Conservation (phyloP, 2,329 filamentous ascomycete species). For the Orbilia ellipsospora region DNA sequence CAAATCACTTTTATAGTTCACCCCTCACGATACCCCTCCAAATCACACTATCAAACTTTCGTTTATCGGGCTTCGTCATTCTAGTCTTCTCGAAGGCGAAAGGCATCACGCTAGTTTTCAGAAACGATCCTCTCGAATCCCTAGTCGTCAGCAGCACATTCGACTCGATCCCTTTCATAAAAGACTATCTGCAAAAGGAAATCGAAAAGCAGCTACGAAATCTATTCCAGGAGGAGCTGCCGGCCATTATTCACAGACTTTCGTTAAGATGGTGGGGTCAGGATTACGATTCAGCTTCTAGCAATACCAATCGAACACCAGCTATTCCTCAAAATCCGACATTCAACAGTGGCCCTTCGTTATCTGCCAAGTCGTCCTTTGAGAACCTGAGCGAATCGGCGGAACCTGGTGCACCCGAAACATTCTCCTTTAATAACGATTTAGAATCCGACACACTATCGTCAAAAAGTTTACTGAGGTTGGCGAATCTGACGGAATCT, state of each 20-base stretch:
- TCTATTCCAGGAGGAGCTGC: conserved; percentile 96
- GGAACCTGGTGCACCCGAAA: conserved; percentile 65
- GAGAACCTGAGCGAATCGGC: conserved; percentile 66
- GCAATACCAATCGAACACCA: conserved; percentile 45
- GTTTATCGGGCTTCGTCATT: conserved; percentile 95
- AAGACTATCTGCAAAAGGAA: conserved; percentile 94
- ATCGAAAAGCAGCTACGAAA: conserved; percentile 93
- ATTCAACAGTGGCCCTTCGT: conserved; percentile 46
- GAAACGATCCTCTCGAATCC: conserved; percentile 96
- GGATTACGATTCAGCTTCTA: conserved; percentile 70
- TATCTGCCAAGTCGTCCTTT: conserved; percentile 65
- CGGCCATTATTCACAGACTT: conserved; percentile 92
- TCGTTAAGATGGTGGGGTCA: conserved; percentile 90
- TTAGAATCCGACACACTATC: conserved; percentile 86
- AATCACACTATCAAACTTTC: conserved; percentile 94
- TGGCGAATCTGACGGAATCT: conserved; percentile 85
- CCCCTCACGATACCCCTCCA: conserved; percentile 96
- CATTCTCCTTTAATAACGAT: conserved; percentile 75
- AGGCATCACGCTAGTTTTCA: conserved; percentile 93
- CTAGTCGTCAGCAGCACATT: conserved; percentile 99
- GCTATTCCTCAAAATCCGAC: conserved; percentile 50
- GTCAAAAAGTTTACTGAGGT: conserved; percentile 87
- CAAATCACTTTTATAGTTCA: conserved; percentile 65
- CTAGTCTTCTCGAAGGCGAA: conserved; percentile 98
- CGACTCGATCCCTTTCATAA: conserved; percentile 97